Percentiles rank a stretch among this genome's conserved stretches.
These are phyloP conservation scores for Cyclostephanos tholiformis DNA, from an alignment of 108 stramenopile species.

Conservation along the genomic window DNA sequence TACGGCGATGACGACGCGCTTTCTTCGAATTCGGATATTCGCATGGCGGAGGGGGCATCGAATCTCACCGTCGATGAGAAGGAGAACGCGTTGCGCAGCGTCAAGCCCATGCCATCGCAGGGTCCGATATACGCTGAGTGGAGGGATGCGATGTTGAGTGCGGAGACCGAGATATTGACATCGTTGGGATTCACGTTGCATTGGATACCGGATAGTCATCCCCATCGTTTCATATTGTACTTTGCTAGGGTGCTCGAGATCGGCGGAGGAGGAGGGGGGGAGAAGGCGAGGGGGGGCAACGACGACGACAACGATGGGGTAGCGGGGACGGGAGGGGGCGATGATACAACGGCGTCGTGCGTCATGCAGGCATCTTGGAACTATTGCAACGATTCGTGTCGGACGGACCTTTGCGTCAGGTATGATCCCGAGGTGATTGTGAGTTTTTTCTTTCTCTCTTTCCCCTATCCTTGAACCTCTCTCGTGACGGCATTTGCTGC, in stretches of 20 bases:
- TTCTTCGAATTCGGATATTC: conserved; percentile 18
- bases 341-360: not conserved
- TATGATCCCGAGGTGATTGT: conserved; percentile 72
- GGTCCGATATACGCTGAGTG: conserved; percentile 78
- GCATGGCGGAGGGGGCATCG: conserved; percentile 14
- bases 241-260: conserved; percentile 57
- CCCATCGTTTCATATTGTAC: conserved; percentile 78
- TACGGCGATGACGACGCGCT: conserved; percentile 33
- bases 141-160: conserved; percentile 47
- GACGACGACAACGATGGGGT: no score
- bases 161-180: conserved; percentile 64
- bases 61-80: conserved; percentile 42
- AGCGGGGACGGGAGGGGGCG: no score
- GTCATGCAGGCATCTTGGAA: conserved; percentile 81
- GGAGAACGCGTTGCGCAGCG: conserved; percentile 42
- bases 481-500: no score
- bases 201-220: conserved; percentile 84
- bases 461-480: no score
- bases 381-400: conserved; percentile 87
- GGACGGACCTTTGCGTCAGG: conserved; percentile 78
- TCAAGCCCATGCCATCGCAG: conserved; percentile 47
- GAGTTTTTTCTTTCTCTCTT: conserved; percentile 15
- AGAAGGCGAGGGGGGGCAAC: not conserved
- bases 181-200: conserved; percentile 79
- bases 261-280: conserved; percentile 8